A percentile compares a stretch with the other conserved stretches of the same genome.
These are phyloP conservation scores for Salvia splendens DNA, from an alignment of 257 asterid species.

Conservation along the genomic window DNA sequence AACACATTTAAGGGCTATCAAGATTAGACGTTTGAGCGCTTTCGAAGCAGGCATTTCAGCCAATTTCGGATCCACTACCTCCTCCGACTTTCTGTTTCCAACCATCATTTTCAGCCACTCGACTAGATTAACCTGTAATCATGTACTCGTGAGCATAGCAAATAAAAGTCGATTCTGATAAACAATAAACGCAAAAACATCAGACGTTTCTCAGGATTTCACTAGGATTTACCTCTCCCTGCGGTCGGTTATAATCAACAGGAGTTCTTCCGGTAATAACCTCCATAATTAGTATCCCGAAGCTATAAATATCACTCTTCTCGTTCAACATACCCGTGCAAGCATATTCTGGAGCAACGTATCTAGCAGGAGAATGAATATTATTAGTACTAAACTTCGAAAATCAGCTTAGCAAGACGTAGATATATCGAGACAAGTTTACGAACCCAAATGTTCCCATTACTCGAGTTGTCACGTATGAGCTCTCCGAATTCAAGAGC, in stretches of 20 bases:
- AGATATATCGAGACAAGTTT: background rate
- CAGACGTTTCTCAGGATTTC: background rate
- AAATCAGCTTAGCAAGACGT: background rate
- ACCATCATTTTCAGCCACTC: constrained; percentile 97
- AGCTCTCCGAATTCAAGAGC: constrained; percentile 79
- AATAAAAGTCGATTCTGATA: background rate
- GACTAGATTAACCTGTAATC: constrained; percentile 76
- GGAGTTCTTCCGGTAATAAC: constrained; percentile 89
- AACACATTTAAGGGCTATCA: constrained; percentile 93
- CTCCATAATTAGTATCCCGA: constrained; percentile 95
- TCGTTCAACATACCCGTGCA: constrained; percentile 97
- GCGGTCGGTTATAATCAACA: constrained; percentile 79
- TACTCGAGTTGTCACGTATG: constrained; percentile 89
- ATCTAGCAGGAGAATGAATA: constrained; percentile 42
- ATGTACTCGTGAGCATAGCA: constrained; percentile 19
- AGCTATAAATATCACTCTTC: constrained; percentile 93
- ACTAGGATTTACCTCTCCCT: constrained; percentile 70
- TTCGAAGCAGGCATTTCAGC: constrained; percentile 80
- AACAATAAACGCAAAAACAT: constrained; percentile 7
- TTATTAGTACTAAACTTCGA: constrained; percentile 8
- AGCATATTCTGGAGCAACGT: constrained; percentile 98
- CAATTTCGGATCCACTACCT: constrained; percentile 84
- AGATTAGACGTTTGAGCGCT: constrained; percentile 78
- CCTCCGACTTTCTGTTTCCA: constrained; percentile 84
- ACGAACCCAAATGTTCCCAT: constrained; percentile 99